Percentiles rank a stretch among this genome's conserved stretches.
These are phyloP conservation scores for Penicillium occitanis DNA, from an alignment of 2,329 filamentous ascomycete genomes.

Conservation along the genomic window DNA sequence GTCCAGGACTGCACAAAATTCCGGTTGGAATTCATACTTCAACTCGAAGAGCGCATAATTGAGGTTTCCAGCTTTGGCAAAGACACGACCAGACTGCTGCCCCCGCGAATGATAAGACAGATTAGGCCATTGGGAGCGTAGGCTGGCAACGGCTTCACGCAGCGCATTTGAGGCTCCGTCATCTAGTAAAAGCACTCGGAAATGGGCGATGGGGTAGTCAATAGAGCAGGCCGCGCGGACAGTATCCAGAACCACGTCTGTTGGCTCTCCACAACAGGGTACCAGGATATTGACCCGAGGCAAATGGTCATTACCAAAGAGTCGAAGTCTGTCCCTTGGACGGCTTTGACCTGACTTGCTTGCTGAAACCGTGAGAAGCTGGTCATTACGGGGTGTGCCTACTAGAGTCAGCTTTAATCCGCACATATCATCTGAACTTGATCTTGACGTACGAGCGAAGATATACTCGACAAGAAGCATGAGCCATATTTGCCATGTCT, in stretches of 20 bases:
- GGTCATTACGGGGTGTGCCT: constrained; percentile 29
- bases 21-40: constrained; percentile 27
- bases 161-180: constrained; percentile 53
- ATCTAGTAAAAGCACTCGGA: constrained; percentile 57
- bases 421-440: not conserved
- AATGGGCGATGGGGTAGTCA: constrained; percentile 56
- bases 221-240: constrained; percentile 55
- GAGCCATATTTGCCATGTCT: constrained; percentile 31
- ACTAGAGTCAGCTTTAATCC: not conserved
- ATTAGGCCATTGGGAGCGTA: constrained; percentile 49
- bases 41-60: constrained; percentile 34
- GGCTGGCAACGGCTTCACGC: constrained; percentile 37
- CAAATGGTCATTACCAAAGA: constrained; percentile 45
- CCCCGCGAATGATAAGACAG: constrained; percentile 55
- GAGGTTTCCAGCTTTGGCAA: constrained; percentile 42
- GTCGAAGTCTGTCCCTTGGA: constrained; percentile 27
- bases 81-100: constrained; percentile 38
- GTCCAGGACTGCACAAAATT: constrained; percentile 37
- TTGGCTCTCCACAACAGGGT: constrained; percentile 59
- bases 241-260: constrained; percentile 59
- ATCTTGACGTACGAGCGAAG: constrained; percentile 27
- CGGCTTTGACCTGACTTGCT: constrained; percentile 17
- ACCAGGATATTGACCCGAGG: constrained; percentile 57
- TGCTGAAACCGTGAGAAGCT: constrained; percentile 27
- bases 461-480: constrained; percentile 30